Evolutionary conservation across 1,284 basidiomycete genomes (phyloP).

Genomic region (Irpex lacteus): DNA sequence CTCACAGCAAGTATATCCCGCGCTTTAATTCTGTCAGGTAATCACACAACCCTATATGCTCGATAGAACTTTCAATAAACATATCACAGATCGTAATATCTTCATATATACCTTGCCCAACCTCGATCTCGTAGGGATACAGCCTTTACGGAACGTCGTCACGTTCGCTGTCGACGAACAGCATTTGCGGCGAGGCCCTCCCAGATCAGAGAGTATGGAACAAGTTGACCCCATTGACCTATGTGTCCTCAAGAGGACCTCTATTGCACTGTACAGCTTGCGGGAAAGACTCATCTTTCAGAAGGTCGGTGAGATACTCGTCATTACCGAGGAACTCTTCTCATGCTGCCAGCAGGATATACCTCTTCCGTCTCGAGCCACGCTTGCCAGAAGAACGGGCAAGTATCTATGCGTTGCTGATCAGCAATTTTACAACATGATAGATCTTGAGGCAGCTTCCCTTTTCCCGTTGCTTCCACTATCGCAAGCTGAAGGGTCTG

Average conservation of each 20-base stretch:
- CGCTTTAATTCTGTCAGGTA: conserved; percentile 72
- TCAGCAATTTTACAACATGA: conserved; percentile 67
- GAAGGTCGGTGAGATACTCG: conserved; percentile 42
- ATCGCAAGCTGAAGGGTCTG: conserved; percentile 55
- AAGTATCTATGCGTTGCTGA: conserved; percentile 75
- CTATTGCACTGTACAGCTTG: conserved; percentile 67
- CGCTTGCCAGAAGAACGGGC: conserved; percentile 63
- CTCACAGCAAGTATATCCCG: conserved; percentile 73
- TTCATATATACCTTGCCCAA: conserved; percentile 79
- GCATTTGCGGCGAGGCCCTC: conserved; percentile 56
- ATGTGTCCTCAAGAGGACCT: conserved; percentile 71
- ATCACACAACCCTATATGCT: conserved; percentile 10
- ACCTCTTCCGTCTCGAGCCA: conserved; percentile 64
- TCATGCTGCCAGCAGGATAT: conserved; percentile 59
- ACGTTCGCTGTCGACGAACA: conserved; percentile 80
- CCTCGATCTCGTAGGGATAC: conserved; percentile 73
- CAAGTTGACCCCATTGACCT: conserved; percentile 66
- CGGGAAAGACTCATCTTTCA: conserved; percentile 58
- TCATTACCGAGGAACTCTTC: not conserved
- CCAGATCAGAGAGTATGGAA: conserved; percentile 35
- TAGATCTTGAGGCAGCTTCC: conserved; percentile 70
- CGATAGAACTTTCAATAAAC: not conserved
- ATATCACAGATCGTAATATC: conserved; percentile 64
- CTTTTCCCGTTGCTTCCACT: conserved; percentile 75
- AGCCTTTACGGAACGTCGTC: conserved; percentile 76